Conservation (phyloP, 2,329 filamentous ascomycete genomes). For the Trichoderma harzianum region DNA sequence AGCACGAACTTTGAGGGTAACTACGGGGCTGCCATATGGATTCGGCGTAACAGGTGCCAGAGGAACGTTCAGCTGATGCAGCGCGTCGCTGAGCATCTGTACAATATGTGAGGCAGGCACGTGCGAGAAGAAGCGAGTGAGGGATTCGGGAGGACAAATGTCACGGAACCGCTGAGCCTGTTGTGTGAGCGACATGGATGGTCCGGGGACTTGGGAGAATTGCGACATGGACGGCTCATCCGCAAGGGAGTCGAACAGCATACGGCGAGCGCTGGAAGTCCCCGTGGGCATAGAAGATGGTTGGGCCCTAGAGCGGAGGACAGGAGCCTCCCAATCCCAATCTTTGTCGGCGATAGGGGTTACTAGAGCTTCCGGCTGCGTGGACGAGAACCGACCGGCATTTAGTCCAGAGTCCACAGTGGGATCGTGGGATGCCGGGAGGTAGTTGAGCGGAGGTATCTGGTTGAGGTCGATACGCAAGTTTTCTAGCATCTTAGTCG, state of each 20-base stretch:
- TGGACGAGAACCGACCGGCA: constrained; percentile 63
- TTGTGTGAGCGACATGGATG: constrained; percentile 84
- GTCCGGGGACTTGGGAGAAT: constrained; percentile 74
- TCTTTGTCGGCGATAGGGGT: constrained; percentile 65
- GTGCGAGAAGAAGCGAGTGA: constrained; percentile 89
- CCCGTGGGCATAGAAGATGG: constrained; percentile 36
- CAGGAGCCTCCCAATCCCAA: constrained; percentile 85
- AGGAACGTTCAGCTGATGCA: constrained; percentile 83
- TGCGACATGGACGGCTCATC: constrained; percentile 86
- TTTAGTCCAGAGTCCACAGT: constrained; percentile 59
- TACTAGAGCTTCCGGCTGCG: constrained; percentile 74
- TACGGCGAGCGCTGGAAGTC: constrained; percentile 33
- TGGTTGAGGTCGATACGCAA: constrained; percentile 84
- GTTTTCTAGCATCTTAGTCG: constrained; percentile 92
- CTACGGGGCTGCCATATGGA: constrained; percentile 53
- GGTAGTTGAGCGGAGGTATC: constrained; percentile 45
- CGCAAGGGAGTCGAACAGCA: constrained; percentile 62
- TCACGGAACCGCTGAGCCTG: constrained; percentile 84
- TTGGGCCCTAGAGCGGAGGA: constrained; percentile 50
- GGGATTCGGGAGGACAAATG: constrained; percentile 80
- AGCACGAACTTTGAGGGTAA: constrained; percentile 70
- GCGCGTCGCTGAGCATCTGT: constrained; percentile 72
- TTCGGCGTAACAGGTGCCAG: constrained; percentile 50
- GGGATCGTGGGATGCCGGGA: constrained; percentile 54
- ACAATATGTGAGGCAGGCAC: constrained; percentile 72